Evolutionary conservation across 345 rosid genomes (phyloP), one percentile per base, ranked within the genome.

Genomic region (Sonneratia caseolaris): DNA sequence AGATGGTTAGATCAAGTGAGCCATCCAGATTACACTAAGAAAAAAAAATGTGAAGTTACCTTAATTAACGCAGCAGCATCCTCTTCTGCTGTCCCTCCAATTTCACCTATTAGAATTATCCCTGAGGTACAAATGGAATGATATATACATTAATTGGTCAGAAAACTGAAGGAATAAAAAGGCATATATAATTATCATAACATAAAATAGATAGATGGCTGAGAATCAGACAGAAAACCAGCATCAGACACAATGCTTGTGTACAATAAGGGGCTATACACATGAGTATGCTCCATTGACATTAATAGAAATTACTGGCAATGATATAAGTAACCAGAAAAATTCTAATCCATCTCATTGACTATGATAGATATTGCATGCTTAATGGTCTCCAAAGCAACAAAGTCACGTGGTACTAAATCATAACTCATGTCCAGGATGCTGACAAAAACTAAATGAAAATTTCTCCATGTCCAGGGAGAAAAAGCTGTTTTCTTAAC

Each of bases 61-160:
- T 87, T 88, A 70, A 94, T 90, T 71, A 88, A 74, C 69, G 93
- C 87, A 73, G 97, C 97, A 18, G 97, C 98, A 82, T 94, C 98
- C 81, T 91, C 98, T 84, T 94, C 97, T 43, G 98, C 97, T 67
- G 98, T 94, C 40, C 97, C 98, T 36, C 98, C 98, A 15, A 94
- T 94, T 78, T 94, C 98, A 74, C 98, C 98, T 68, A 94, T 94
- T 65, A 94, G 88, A 78, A 91, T 24, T 9, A 94, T 91, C 77
- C 98, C 97, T 94, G 89, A 69, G 72, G 66, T 32, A 59, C 27
- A 69, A 32, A 69, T 5, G 56, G 9, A 13, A 22, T 2, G 15
- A 40, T 62, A 59, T 6, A 40, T 61, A 48, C 53, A 14, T 16
- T 27, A 62, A 57, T 62, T 13, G n/a, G 36, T 14, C 14, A 72